Evolutionary conservation across 83 land plant species (phyloP), one percentile per base, ranked within the genome.

Genomic region (Picea abies): DNA sequence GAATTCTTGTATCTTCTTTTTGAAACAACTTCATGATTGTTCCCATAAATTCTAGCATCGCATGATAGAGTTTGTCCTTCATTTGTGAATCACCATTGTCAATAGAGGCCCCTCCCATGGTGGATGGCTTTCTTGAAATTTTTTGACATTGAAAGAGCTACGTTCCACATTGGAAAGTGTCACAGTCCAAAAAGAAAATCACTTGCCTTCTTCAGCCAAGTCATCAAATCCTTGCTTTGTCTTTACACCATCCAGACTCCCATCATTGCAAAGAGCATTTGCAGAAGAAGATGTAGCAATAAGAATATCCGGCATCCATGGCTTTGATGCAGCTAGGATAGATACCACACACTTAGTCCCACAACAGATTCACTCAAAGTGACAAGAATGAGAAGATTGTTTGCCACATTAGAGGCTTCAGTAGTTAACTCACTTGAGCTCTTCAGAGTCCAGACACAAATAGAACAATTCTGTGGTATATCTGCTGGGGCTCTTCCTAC

Each of bases 231-330:
- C 83, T 52, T 80, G 26, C n/a, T 58, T 15, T 39, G 17, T 25
- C 1, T 47, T 52, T 62, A 16, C 32, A 37, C 49, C 23, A 11
- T 56, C 81, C 12, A 83, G 71, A 78, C 10, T 81, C 52, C 10
- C 63, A 81, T 52, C 23, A 15, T 49, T 49, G 23, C 62, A 73
- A 39, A 86, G 32, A 39, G 84, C 22, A n/a, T 58, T n/a, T n/a
- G 39, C 35, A 9, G 88, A 88, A 9, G 88, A 88, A 44, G 90
- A 88, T 64, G 92, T 66, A 22, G 85, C 93, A 19, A 96, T 84
- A 39, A 96, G 80, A 60, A 93, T 56, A 86, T 93, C 94, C 72
- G 94, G 96, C 17, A 93, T 76, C 98, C 96, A 96, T 81, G 82
- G 85, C 77, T 90, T 90, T 25, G 85, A 67, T n/a, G 80, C 79